phyloP scores from a whole-genome alignment of 106 monocot genomes.

The Narthecium ossifragum region DNA sequence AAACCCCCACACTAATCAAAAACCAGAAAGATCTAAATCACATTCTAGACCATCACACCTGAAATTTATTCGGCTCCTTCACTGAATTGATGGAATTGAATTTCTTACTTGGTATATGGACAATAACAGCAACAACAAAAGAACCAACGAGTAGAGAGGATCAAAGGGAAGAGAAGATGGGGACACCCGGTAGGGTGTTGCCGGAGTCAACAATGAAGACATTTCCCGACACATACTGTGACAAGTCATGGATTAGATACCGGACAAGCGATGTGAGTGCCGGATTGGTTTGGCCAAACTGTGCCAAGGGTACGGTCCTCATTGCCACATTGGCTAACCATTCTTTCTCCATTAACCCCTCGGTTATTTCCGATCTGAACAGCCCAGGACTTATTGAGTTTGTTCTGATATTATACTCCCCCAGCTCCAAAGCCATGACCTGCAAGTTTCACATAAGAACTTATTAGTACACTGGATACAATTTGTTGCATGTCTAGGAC shows the following conservation, averaged over 20 bases:
- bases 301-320: conserved; percentile 50
- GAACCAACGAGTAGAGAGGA: too few species aligned
- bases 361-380: conserved; percentile 85
- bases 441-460: conserved; percentile 10
- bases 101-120: too few species aligned
- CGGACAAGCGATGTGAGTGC: conserved; percentile 61
- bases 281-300: conserved; percentile 45
- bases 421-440: conserved; percentile 79
- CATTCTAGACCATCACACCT: too few species aligned
- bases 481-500: too few species aligned
- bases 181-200: conserved; percentile 60
- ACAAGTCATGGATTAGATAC: conserved; percentile 60
- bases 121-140: too few species aligned
- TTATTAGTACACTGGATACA: too few species aligned
- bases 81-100: too few species aligned
- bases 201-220: conserved; percentile 67
- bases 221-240: conserved; percentile 68
- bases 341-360: conserved; percentile 49
- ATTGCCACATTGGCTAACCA: conserved; percentile 55
- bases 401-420: conserved; percentile 50
- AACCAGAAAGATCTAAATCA: too few species aligned
- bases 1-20: too few species aligned
- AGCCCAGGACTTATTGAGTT: conserved; percentile 79
- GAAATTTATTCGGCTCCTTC: too few species aligned
- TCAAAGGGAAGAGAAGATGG: conserved; percentile 83